A percentile compares a stretch with the other conserved stretches of the same genome.
Conservation (phyloP, 192 early-diverging fungal species). For the Dispira simplex region DNA sequence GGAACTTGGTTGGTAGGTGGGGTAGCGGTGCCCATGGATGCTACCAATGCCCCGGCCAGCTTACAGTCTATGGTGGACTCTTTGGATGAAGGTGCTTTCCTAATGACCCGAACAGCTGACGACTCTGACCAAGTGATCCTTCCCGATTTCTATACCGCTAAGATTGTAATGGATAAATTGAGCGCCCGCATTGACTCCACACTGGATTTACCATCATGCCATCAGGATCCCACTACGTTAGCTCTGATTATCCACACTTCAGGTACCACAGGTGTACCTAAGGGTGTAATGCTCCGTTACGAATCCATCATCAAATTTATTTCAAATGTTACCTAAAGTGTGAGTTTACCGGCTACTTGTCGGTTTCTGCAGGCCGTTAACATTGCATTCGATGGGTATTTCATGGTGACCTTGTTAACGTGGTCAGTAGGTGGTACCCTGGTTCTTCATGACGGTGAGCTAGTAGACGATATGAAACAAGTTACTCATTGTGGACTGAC, state of each 20-base stretch:
- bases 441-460: conserved; percentile 7
- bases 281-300: conserved; percentile 17
- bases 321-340: background rate
- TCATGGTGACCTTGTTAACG: background rate
- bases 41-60: too few species aligned
- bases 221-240: background rate
- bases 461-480: background rate
- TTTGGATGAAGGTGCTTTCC: too few species aligned
- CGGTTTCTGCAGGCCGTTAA: conserved; percentile 11
- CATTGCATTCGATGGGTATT: conserved; percentile 13
- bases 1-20: too few species aligned
- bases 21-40: too few species aligned
- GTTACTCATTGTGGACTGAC: background rate
- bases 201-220: background rate
- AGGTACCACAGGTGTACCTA: conserved; percentile 18
- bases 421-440: background rate
- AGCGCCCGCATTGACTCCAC: too few species aligned
- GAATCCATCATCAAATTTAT: conserved; percentile 14
- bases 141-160: too few species aligned
- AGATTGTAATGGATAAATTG: too few species aligned
- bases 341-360: background rate
- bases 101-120: too few species aligned
- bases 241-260: conserved; percentile 12
- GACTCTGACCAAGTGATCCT: too few species aligned
- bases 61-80: too few species aligned